Conservation (phyloP, 139 green algal genomes). For the Chlorella ohadii region DNA sequence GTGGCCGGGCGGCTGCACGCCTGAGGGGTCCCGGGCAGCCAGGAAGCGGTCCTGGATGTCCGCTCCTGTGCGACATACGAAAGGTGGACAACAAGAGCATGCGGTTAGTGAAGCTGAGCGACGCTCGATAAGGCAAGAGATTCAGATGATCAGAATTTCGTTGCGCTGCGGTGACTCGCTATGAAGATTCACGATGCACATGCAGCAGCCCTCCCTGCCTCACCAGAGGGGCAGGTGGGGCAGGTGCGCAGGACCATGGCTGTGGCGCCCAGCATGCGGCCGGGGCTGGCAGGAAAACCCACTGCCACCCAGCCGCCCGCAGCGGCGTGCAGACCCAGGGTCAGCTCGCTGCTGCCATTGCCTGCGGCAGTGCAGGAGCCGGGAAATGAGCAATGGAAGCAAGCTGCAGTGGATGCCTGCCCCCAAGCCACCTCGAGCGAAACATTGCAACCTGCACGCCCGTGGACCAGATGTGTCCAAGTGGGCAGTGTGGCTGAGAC, state of each 20-base stretch:
- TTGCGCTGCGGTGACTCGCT: too few relatives aligned
- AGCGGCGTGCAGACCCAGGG: background rate
- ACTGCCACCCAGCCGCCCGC: conserved; percentile 46
- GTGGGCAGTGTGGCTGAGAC: too few relatives aligned
- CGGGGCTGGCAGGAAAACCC: conserved; percentile 45
- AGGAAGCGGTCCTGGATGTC: conserved; percentile 41
- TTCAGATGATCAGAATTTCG: background rate
- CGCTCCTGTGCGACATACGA: background rate
- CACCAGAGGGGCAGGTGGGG: conserved; percentile 13
- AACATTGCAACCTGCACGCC: too few relatives aligned
- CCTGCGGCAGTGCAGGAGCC: background rate
- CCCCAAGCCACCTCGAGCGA: too few relatives aligned
- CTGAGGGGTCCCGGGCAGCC: background rate
- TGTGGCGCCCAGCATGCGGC: conserved; percentile 39
- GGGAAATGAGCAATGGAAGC: too few relatives aligned
- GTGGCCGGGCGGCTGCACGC: conserved; percentile 24
- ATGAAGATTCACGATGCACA: too few relatives aligned
- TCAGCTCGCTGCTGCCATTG: background rate
- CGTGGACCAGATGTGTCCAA: too few relatives aligned
- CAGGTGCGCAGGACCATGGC: conserved; percentile 41
- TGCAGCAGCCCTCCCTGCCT: background rate
- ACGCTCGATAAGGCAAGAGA: too few relatives aligned
- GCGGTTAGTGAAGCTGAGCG: too few relatives aligned
- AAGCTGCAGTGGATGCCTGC: too few relatives aligned
- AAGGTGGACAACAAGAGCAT: background rate